Evolutionary conservation across 2,329 filamentous ascomycete species (phyloP).

Genomic region (Thielaviopsis euricoi): DNA sequence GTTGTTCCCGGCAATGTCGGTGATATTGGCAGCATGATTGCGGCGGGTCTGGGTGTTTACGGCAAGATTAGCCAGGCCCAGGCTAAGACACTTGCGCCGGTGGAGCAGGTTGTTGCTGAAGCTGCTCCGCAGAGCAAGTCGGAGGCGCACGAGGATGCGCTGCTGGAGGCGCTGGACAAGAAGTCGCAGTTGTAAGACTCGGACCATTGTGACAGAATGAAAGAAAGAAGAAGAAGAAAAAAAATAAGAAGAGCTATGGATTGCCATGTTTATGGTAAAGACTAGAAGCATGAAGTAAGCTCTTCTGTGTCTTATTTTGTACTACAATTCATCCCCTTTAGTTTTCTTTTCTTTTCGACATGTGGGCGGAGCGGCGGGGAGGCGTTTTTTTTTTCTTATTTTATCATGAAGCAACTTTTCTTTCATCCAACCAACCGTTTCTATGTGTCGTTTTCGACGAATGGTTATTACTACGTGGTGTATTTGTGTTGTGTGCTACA

Average conservation of each 20-base stretch:
- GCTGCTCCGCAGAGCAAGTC: constrained; percentile 9
- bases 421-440: background rate
- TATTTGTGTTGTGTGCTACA: background rate
- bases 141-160: constrained; percentile 21
- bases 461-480: background rate
- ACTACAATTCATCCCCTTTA: background rate
- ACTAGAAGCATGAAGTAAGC: background rate
- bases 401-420: background rate
- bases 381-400: background rate
- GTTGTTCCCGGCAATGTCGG: constrained; percentile 95
- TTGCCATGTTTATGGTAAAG: constrained; percentile 17
- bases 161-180: constrained; percentile 25
- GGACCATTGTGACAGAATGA: background rate
- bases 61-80: constrained; percentile 80
- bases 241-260: background rate
- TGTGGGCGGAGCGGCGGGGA: background rate
- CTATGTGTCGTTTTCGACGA: background rate
- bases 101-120: constrained; percentile 13
- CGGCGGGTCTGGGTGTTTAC: constrained; percentile 86
- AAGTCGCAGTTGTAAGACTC: constrained; percentile 14
- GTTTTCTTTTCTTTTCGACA: background rate
- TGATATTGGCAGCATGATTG: constrained; percentile 93
- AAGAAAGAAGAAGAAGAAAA: background rate
- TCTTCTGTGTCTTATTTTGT: background rate
- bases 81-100: constrained; percentile 30